These are phyloP conservation scores for Coprinopsis cinerea DNA, from an alignment of 768 basidiomycete species.

Conservation along the genomic window DNA sequence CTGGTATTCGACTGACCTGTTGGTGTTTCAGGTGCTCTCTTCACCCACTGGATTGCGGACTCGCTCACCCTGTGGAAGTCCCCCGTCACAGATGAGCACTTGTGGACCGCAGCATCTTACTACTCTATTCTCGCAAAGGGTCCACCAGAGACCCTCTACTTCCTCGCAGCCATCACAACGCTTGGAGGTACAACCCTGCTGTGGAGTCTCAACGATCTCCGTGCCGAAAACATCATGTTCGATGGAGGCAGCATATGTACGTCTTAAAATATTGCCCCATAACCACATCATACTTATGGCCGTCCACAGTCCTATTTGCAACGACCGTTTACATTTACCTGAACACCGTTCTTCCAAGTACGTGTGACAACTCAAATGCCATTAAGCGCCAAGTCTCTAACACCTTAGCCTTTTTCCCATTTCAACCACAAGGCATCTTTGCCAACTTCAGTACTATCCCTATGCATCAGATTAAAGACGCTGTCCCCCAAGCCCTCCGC, in stretches of 20 bases:
- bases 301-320: conserved; percentile 61
- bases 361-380: conserved; percentile 21
- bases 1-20: no score
- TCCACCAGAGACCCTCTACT: conserved; percentile 49
- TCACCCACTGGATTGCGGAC: conserved; percentile 93
- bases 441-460: conserved; percentile 57
- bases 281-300: background rate
- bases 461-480: conserved; percentile 40
- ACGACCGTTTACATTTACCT: conserved; percentile 68
- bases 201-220: conserved; percentile 72
- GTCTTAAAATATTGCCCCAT: conserved; percentile 22
- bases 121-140: conserved; percentile 73
- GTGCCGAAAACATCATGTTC: conserved; percentile 86
- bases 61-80: conserved; percentile 86
- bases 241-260: conserved; percentile 85
- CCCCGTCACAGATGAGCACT: conserved; percentile 75
- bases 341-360: conserved; percentile 76
- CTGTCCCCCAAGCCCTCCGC: conserved; percentile 60
- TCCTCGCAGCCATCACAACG: conserved; percentile 48
- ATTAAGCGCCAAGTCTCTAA: background rate
- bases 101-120: conserved; percentile 80
- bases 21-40: conserved; percentile 59
- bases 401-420: conserved; percentile 6
- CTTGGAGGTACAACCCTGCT: conserved; percentile 65
- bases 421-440: conserved; percentile 38